Percentiles rank a stretch among this genome's conserved stretches.
These are phyloP conservation scores for Sicyos baderoa DNA, from an alignment of 306 rosid species.

Conservation along the genomic window DNA sequence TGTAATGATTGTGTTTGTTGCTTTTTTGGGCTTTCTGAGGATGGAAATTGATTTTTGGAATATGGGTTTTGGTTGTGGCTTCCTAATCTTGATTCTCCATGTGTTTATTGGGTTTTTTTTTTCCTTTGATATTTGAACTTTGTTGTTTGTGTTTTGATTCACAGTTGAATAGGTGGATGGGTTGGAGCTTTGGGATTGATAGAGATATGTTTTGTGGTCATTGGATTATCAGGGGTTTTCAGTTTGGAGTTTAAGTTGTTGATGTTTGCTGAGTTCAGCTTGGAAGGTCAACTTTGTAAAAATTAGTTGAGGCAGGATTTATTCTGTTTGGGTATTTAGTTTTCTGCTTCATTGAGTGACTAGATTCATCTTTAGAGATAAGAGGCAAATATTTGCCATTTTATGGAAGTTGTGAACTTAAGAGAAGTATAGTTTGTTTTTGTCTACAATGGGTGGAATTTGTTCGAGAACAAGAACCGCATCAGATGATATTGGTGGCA, in stretches of 20 bases:
- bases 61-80: constrained; percentile 9
- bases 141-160: constrained; percentile 8
- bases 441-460: constrained; percentile 68
- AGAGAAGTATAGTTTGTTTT: constrained; percentile 26
- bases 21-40: not conserved
- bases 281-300: not conserved
- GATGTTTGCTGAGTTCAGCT: too few species aligned
- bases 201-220: not conserved
- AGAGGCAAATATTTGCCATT: constrained; percentile 25
- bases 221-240: too few species aligned
- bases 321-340: constrained; percentile 14
- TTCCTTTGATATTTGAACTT: not conserved
- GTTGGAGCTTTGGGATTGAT: constrained; percentile 11
- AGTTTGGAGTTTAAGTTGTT: too few species aligned
- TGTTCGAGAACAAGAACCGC: constrained; percentile 69
- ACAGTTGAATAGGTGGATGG: constrained; percentile 17
- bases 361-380: constrained; percentile 2
- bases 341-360: constrained; percentile 3
- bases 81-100: not conserved
- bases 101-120: not conserved
- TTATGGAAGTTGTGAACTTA: constrained; percentile 39
- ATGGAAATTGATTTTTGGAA: not conserved
- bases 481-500: constrained; percentile 43
- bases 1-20: not conserved
- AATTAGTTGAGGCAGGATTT: constrained; percentile 18